These are phyloP conservation scores for Lolium multiflorum DNA, from an alignment of 176 grass and related monocot species.

Conservation along the genomic window DNA sequence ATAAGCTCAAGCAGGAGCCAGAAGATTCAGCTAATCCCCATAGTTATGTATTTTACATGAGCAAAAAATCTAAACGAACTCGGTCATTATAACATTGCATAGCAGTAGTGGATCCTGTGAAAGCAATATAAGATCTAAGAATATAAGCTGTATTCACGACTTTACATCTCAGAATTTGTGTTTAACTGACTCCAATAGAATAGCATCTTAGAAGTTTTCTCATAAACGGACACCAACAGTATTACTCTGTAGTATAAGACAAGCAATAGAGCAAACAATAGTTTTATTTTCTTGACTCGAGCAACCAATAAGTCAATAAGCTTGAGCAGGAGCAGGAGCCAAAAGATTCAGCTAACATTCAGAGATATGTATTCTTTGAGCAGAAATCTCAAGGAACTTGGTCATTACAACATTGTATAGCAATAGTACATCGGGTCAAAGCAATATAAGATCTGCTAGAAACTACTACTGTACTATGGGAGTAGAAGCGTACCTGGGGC, in stretches of 20 bases:
- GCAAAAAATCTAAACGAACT: not conserved
- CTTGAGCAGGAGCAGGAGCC: too few relatives aligned
- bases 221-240: not conserved
- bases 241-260: too few relatives aligned
- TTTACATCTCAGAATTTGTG: not conserved
- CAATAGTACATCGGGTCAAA: too few relatives aligned
- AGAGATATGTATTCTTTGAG: too few relatives aligned
- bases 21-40: not conserved
- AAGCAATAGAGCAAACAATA: too few relatives aligned
- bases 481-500: constrained; percentile 62
- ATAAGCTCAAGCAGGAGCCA: not conserved
- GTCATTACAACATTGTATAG: not conserved
- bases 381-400: too few relatives aligned
- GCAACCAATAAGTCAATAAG: too few relatives aligned
- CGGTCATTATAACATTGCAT: not conserved
- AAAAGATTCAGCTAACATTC: too few relatives aligned
- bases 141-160: too few relatives aligned
- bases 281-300: too few relatives aligned
- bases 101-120: not conserved
- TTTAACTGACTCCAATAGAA: not conserved
- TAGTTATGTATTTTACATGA: not conserved
- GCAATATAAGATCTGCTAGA: too few relatives aligned
- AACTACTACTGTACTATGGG: not conserved
- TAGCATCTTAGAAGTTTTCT: not conserved
- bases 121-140: constrained; percentile 31